Evolutionary conservation across 768 basidiomycete genomes (phyloP), one percentile per base, ranked within the genome.

Genomic region (Hygrophorus russula): DNA sequence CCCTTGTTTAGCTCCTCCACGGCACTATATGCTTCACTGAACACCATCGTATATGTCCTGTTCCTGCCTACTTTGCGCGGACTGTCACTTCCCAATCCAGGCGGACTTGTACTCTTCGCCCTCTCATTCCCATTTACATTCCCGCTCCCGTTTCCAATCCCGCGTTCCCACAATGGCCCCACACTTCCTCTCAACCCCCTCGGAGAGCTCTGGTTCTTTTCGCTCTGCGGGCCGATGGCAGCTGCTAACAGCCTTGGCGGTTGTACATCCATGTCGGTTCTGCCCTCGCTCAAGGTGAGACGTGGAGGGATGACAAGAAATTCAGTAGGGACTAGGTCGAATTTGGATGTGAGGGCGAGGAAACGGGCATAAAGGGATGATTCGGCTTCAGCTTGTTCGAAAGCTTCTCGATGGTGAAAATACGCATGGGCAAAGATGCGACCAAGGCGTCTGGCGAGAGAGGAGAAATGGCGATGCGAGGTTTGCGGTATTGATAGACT

Each of bases 351-450:
- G 46, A 94, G 75, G 9, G 81, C 82, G 44, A 92, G 73, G 68
- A 94, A 94, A 53, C 92, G 82, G 29, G 83, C 82, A 56, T 94
- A 93, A 2, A 96, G 69, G 0, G 85, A 85, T 5, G 84, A 89
- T 61, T 96, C 92, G 5, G 80, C 87, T 63, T 93, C 90, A 24
- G 83, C 83, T 57, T 88, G 84, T 51, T 88, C 83, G 58, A 94
- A 94, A 0, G 78, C 78, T 57, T 92, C 91, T 49, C 88, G 82
- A 60, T 94, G 91, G 58, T 91, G 89, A 65, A 83, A 93, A 68
- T 91, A 97, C 1, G 92, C 91, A 60, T 99, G 94, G 0, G 89
- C 88, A 56, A 99, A 97, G 49, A 97, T 92, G 30, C 94, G 80
- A 1, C 91, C 91, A 1, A 98, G 78, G 11, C 94, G 80, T 0